Evolutionary conservation across 2,329 filamentous ascomycete genomes (phyloP), one percentile per base, ranked within the genome.

Genomic region (Chrysosporium keratinophilum): DNA sequence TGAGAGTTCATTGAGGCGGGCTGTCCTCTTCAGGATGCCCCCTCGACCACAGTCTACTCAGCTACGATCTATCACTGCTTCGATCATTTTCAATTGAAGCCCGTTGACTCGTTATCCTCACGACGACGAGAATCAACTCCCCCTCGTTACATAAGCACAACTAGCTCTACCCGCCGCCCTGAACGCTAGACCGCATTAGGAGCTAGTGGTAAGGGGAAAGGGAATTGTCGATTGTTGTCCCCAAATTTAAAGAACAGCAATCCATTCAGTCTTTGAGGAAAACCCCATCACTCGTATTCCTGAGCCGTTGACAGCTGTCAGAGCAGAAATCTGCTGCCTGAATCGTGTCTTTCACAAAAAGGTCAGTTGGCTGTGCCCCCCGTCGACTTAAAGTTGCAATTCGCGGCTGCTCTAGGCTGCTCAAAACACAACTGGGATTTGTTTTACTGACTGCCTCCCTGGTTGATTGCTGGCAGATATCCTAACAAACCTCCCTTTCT

Each of bases 101-200:
- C 23, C 23, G 7, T 28, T 28, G 23, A 28, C 3, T n/a, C n/a
- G n/a, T n/a, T 28, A 28, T 28, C 23, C 23, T 28, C 23, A n/a
- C n/a, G 23, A 28, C 23, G 23, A 28, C 23, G 23, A 28, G 7
- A 28, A 28, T 28, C 23, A 28, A 28, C 23, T 4, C 23, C 41
- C 11, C 35, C 35, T 12, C 40, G 11, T 49, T 40, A 49, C 46
- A 49, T 49, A 40, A 49, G 34, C 46, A 49, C n/a, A 15, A 10
- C n/a, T 37, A 37, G 39, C n/a, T 39, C 37, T 10, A n/a, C 5
- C 6, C 33, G 4, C n/a, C 7, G 45, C 2, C 45, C 31, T n/a
- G 10, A 2, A 17, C 45, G 33, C 45, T 39, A 48, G 4, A 9
- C 45, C 33, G 10, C 14, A n/a, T 37, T 5, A 1, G 33, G 45